phyloP scores from a whole-genome alignment of 2,329 filamentous ascomycete species.

The Berkeleyomyces rouxiae region DNA sequence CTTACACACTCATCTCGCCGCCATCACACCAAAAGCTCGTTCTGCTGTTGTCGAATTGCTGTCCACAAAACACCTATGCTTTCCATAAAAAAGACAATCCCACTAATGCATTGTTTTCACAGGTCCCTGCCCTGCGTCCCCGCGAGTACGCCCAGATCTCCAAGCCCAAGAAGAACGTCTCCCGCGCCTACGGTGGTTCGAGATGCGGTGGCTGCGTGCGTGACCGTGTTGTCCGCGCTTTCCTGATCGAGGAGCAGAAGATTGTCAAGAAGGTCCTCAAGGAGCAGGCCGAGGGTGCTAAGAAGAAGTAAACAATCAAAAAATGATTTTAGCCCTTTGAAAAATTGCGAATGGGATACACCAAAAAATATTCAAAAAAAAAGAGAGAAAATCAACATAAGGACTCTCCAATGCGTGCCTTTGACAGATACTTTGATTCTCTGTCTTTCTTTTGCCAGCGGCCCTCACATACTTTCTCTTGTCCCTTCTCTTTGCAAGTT shows the following conservation, averaged over 20 bases:
- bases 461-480: neutral
- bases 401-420: conserved; percentile 12
- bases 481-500: neutral
- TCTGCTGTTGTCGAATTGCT: neutral
- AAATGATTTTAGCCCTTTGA: conserved; percentile 15
- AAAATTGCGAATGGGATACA: conserved; percentile 2
- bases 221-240: conserved; percentile 93
- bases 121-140: conserved; percentile 93
- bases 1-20: neutral
- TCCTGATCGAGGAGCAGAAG: conserved; percentile 99
- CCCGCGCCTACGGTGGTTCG: conserved; percentile 94
- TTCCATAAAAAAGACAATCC: neutral
- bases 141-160: conserved; percentile 96
- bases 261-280: conserved; percentile 99
- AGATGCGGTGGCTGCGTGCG: conserved; percentile 98
- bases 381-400: conserved; percentile 13
- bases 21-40: neutral
- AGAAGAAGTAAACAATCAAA: conserved; percentile 48
- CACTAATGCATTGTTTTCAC: conserved; percentile 5
- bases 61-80: neutral
- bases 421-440: conserved; percentile 20
- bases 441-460: conserved; percentile 4
- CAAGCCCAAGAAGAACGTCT: conserved; percentile 98
- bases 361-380: conserved; percentile 9
- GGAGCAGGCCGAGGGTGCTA: conserved; percentile 70